Evolutionary conservation across 1,284 basidiomycete genomes (phyloP).

Genomic region (Kalmanozyma brasiliensis): DNA sequence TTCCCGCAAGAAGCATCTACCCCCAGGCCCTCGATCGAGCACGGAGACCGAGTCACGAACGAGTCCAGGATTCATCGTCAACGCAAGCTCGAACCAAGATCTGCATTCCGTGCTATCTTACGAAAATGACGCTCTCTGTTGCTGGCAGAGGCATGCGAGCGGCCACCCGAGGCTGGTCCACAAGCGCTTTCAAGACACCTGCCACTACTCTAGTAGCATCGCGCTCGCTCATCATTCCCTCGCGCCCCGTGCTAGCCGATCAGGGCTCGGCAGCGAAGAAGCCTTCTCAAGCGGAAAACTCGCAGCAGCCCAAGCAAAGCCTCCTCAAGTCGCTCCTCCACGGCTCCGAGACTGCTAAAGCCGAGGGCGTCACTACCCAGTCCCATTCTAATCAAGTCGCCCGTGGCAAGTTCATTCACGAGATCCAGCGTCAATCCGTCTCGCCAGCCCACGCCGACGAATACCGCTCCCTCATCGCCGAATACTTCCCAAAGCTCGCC

Average conservation of each 20-base stretch:
- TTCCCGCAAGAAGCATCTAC: not conserved
- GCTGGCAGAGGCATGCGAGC: conserved; percentile 26
- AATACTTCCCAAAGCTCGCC: conserved; percentile 55
- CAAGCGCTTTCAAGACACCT: conserved; percentile 5
- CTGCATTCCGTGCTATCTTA: too few relatives aligned
- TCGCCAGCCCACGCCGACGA: conserved; percentile 52
- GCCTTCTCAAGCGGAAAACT: conserved; percentile 4
- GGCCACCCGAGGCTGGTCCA: conserved; percentile 21
- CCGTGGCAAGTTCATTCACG: conserved; percentile 63
- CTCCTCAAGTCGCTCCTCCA: conserved; percentile 58
- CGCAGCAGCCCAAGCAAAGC: conserved; percentile 32
- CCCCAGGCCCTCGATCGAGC: not conserved
- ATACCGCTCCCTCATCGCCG: conserved; percentile 51
- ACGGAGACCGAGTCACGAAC: not conserved
- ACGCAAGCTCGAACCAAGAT: too few relatives aligned
- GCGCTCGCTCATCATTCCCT: conserved; percentile 41
- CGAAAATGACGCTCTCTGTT: conserved; percentile 21
- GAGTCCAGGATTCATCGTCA: not conserved
- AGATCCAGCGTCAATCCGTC: conserved; percentile 62
- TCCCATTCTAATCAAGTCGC: conserved; percentile 51
- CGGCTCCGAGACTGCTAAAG: conserved; percentile 56
- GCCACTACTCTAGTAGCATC: conserved; percentile 16
- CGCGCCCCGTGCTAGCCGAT: conserved; percentile 13
- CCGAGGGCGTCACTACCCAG: conserved; percentile 47
- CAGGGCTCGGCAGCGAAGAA: conserved; percentile 1